Percentiles rank a stretch among this genome's conserved stretches.
Conservation (phyloP, 1,139 yeast genomes). For the Pichia kudriavzevii region DNA sequence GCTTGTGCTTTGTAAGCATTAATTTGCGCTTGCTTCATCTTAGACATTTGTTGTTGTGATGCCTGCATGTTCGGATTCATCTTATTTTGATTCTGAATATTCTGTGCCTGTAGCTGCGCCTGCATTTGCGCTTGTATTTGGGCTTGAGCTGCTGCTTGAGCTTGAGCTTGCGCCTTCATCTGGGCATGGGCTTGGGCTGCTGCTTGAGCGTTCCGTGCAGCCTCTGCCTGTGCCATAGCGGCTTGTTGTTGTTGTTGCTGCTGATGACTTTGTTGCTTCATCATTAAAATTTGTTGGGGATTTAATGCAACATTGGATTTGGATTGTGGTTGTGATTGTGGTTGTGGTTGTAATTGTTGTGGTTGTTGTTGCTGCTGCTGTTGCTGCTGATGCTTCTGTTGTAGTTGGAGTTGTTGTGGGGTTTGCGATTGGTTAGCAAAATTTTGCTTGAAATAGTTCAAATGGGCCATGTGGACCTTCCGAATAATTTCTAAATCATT, state of each 20-base stretch:
- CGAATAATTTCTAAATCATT: constrained; percentile 48
- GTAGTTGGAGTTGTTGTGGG: constrained; percentile 14
- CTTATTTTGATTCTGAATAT: constrained; percentile 9
- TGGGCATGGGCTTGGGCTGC: constrained; percentile 17
- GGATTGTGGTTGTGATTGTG: constrained; percentile 11
- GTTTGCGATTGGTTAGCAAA: constrained; percentile 16
- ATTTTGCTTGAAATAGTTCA: constrained; percentile 34
- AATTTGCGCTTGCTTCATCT: constrained; percentile 21
- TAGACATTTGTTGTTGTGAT: constrained; percentile 10
- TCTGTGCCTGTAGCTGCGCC: constrained; percentile 8
- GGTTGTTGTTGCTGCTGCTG: constrained; percentile 16
- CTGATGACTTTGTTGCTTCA: constrained; percentile 17
- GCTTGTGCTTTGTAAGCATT: constrained; percentile 32
- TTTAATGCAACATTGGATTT: too few relatives aligned
- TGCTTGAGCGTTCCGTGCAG: constrained; percentile 13
- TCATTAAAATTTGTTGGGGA: too few relatives aligned
- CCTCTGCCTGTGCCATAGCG: constrained; percentile 15
- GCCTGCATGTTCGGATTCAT: not conserved
- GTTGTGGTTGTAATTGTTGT: constrained; percentile 6
- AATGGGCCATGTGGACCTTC: constrained; percentile 55
- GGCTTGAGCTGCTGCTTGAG: constrained; percentile 16
- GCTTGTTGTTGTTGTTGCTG: constrained; percentile 10
- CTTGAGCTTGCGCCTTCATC: constrained; percentile 17
- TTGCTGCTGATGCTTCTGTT: constrained; percentile 24
- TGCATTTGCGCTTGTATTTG: constrained; percentile 16